Percentiles rank a stretch among this genome's conserved stretches.
phyloP scores from a whole-genome alignment of 1,139 yeast species.

The Kluyveromyces marxianus region DNA sequence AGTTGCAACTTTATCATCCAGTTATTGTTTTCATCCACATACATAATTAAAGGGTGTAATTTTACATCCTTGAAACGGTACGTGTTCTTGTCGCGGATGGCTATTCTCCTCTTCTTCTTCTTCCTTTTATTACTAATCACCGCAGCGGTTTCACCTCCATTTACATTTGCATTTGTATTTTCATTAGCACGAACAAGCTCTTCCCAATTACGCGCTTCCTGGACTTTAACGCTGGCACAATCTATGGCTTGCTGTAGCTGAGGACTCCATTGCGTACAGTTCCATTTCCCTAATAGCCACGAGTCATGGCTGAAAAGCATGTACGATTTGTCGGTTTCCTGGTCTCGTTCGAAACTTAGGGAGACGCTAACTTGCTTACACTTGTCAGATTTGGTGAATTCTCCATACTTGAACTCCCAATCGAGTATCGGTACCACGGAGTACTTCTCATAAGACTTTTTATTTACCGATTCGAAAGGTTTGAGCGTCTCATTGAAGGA shows the following conservation, averaged over 20 bases:
- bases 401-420: conserved; percentile 2
- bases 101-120: conserved; percentile 6
- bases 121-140: background rate
- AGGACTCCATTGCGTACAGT: conserved; percentile 2
- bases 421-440: background rate
- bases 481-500: background rate
- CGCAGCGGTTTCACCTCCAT: too few species aligned
- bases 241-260: conserved; percentile 2
- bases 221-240: conserved; percentile 1
- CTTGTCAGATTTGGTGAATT: background rate
- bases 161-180: background rate
- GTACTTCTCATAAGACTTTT: background rate
- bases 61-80: conserved; percentile 12
- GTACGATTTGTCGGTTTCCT: background rate
- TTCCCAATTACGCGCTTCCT: background rate
- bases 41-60: conserved; percentile 9
- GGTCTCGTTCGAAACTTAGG: background rate
- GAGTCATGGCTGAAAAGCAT: conserved; percentile 1
- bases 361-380: background rate
- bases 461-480: conserved; percentile 1
- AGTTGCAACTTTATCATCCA: conserved; percentile 13
- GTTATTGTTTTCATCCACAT: conserved; percentile 5
- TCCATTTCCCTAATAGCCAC: conserved; percentile 2
- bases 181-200: background rate
- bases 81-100: conserved; percentile 5